Percentiles rank a stretch among this genome's conserved stretches.
Evolutionary conservation across 164 flowering plant species (phyloP).

Genomic region (Umbilicus rupestris): DNA sequence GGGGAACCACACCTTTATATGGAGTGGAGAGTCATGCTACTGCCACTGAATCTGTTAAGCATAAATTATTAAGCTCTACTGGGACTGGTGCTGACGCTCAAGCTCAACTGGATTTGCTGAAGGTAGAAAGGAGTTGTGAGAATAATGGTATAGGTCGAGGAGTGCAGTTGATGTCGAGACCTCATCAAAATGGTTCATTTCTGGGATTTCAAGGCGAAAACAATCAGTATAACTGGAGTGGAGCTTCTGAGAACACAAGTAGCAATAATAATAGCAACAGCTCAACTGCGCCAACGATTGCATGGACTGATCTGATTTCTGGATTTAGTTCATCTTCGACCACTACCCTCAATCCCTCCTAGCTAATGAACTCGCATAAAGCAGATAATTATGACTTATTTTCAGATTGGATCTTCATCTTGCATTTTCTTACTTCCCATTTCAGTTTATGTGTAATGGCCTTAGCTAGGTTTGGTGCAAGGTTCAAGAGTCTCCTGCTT

Average conservation of each 20-base stretch:
- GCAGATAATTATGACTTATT: background rate
- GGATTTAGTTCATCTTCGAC: background rate
- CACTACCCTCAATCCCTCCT: background rate
- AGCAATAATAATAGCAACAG: background rate
- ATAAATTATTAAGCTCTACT: background rate
- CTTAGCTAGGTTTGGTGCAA: too few species aligned
- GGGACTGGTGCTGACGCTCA: background rate
- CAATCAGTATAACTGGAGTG: background rate
- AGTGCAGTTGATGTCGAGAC: background rate
- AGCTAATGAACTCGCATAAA: background rate
- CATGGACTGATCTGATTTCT: slow-evolving; percentile 8
- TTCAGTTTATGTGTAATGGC: too few species aligned
- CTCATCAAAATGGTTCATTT: background rate
- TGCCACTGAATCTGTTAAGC: background rate
- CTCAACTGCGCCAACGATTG: background rate
- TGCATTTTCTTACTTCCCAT: too few species aligned
- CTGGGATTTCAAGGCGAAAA: too few species aligned
- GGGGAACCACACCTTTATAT: background rate
- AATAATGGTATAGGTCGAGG: background rate
- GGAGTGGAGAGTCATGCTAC: background rate
- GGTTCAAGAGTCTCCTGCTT: too few species aligned
- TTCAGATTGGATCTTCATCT: too few species aligned
- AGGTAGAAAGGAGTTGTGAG: background rate
- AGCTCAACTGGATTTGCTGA: slow-evolving; percentile 1
- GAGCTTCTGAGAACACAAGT: background rate